Base-by-base conservation (phyloP, 140 eudicot genomes). In the Erigeron philadelphicus region DNA sequence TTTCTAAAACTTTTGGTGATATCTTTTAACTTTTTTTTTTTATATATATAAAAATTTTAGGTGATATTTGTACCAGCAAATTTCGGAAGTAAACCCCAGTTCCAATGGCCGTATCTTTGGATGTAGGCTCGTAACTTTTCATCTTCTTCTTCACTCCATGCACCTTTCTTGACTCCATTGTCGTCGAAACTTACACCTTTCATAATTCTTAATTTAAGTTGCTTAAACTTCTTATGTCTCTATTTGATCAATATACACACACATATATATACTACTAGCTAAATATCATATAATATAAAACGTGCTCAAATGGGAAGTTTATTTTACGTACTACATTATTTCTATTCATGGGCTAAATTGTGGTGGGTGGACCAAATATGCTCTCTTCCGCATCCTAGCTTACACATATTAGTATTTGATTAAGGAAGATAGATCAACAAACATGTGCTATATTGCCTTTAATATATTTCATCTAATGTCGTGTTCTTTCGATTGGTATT, bases 111-210 rank as follows among this genome's bases (percentile, higher is more conserved):
- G 9, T 76, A 67, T 77, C 74, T 73, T 0, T 38, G 45, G 11
- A 81, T 58, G 25, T 76, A 77, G 13, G 78, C 70, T 62, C 79
- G 66, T 21, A 80, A 54, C 68, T 75, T 80, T 18, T 76, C 50
- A 56, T 80, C 84, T 65, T 80, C 81, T 5, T 80, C 84, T 64
- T 80, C 70, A 7, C 77, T 80, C 84, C 84, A 80, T 59, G 84
- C 84, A 42, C 84, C 84, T 72, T 68, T 81, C 79, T 72, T 81
- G 45, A 72, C n/a, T 53, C 60, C 75, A 72, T 72, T 67, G 49
- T 71, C 67, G 52, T 81, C 76, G 2, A 25, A 31, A 61, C 56
- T 70, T 21, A 61, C 45, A 48, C 65, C 46, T 59, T 61, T 81
- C 58, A 35, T 69, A 81, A 81, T 80, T 19, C 59, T 80, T 75